Evolutionary conservation across 2,329 filamentous ascomycete genomes (phyloP).

Genomic region (Trichophyton mentagrophytes): DNA sequence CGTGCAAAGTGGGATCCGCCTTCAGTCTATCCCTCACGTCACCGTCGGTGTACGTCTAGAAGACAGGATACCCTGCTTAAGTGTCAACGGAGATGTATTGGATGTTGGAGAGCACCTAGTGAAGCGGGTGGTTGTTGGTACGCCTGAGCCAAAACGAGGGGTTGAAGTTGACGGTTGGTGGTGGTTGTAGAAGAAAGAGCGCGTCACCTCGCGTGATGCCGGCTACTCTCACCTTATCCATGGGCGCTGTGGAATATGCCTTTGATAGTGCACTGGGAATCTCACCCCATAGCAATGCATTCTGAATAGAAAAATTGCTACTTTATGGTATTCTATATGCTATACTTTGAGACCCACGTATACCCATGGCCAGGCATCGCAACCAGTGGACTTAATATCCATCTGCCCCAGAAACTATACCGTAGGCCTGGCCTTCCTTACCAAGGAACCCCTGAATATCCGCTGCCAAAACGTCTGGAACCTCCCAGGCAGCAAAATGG

Average conservation of each 20-base stretch:
- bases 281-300: no score
- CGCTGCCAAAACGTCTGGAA: slow-evolving; percentile 33
- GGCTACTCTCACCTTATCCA: not conserved
- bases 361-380: not conserved
- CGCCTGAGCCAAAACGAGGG: not conserved
- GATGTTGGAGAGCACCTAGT: not conserved
- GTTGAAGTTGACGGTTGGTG: not conserved
- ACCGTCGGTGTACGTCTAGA: not conserved
- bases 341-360: no score
- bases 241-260: not conserved
- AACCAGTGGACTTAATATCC: slow-evolving; percentile 16
- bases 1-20: not conserved
- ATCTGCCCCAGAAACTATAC: slow-evolving; percentile 22
- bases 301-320: no score
- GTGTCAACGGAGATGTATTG: not conserved
- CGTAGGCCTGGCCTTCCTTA: slow-evolving; percentile 28
- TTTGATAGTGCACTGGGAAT: no score
- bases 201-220: not conserved
- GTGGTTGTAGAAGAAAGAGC: not conserved
- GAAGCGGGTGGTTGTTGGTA: not conserved
- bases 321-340: no score
- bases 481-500: slow-evolving; percentile 43
- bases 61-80: not conserved
- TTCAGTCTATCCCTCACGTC: no score
- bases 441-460: slow-evolving; percentile 40